phyloP scores from a whole-genome alignment of 2,329 filamentous ascomycete species.

The Ceratocystis cubensis region DNA sequence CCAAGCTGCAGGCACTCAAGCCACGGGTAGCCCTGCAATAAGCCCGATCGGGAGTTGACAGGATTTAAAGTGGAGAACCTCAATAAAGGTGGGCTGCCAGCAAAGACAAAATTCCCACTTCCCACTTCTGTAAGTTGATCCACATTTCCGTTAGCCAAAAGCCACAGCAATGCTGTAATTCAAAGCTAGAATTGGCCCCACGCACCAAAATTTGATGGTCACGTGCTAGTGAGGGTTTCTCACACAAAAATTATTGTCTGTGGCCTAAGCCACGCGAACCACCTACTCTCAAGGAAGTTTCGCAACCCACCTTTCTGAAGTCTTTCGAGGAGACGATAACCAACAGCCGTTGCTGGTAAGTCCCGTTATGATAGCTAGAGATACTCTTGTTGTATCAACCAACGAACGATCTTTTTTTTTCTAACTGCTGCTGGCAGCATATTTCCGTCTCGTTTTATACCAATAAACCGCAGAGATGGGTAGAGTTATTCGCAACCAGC shows the following conservation, averaged over 20 bases:
- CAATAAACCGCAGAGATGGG: slow-evolving; percentile 33
- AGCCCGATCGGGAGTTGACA: not conserved
- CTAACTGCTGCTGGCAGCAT: slow-evolving; percentile 22
- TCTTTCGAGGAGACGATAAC: slow-evolving; percentile 22
- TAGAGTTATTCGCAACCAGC: slow-evolving; percentile 55
- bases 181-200: slow-evolving; percentile 6
- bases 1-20: not conserved
- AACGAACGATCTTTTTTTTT: slow-evolving; percentile 10
- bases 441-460: slow-evolving; percentile 21
- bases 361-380: slow-evolving; percentile 13
- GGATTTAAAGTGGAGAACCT: not conserved
- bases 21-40: not conserved
- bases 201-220: slow-evolving; percentile 14
- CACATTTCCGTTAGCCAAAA: slow-evolving; percentile 6
- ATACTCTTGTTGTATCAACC: slow-evolving; percentile 9
- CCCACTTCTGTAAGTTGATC: not conserved
- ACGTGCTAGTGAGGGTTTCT: slow-evolving; percentile 21
- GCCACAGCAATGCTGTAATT: not conserved
- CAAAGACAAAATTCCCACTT: not conserved
- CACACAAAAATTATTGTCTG: slow-evolving; percentile 22
- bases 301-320: slow-evolving; percentile 21
- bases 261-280: slow-evolving; percentile 19
- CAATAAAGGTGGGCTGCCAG: not conserved
- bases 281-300: slow-evolving; percentile 21
- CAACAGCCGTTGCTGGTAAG: slow-evolving; percentile 22